These are phyloP conservation scores for Simplicillium aogashimaense DNA, from an alignment of 2,329 filamentous ascomycete species.

Conservation along the genomic window DNA sequence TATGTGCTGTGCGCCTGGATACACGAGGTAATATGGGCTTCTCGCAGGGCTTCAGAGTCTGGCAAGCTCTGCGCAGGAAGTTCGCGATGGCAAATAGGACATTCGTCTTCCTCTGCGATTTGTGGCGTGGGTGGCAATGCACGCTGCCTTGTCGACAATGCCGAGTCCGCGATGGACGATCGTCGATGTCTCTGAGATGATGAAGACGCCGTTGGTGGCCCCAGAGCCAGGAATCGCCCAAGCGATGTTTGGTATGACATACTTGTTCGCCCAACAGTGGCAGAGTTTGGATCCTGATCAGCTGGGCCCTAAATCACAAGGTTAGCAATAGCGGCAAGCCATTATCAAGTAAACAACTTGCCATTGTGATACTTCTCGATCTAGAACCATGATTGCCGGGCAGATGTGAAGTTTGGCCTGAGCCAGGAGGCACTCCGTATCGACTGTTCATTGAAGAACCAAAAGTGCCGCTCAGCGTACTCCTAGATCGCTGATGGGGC, in stretches of 20 bases:
- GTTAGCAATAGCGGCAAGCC: not conserved
- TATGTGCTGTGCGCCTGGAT: constrained; percentile 46
- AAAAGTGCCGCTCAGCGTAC: constrained; percentile 25
- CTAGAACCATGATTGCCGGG: constrained; percentile 15
- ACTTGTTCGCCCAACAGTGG: constrained; percentile 12
- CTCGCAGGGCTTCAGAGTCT: constrained; percentile 44
- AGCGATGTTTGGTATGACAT: constrained; percentile 23
- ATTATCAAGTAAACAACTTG: constrained; percentile 18
- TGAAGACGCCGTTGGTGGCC: constrained; percentile 19
- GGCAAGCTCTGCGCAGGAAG: constrained; percentile 48
- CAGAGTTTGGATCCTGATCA: constrained; percentile 12
- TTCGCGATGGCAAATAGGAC: constrained; percentile 65
- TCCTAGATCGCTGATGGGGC: constrained; percentile 35
- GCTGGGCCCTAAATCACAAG: constrained; percentile 6
- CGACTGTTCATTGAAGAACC: constrained; percentile 16
- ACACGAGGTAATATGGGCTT: constrained; percentile 48
- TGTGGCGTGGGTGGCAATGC: constrained; percentile 34
- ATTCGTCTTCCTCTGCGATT: constrained; percentile 66
- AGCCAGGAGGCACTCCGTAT: constrained; percentile 4
- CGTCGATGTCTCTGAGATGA: constrained; percentile 21
- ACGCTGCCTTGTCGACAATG: constrained; percentile 26
- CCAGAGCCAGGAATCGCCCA: constrained; percentile 27
- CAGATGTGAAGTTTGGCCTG: not conserved
- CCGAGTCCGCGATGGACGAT: constrained; percentile 16
- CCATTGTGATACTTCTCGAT: constrained; percentile 39